Evolutionary conservation across 768 basidiomycete genomes (phyloP).

Genomic region (Dendrothele bispora): DNA sequence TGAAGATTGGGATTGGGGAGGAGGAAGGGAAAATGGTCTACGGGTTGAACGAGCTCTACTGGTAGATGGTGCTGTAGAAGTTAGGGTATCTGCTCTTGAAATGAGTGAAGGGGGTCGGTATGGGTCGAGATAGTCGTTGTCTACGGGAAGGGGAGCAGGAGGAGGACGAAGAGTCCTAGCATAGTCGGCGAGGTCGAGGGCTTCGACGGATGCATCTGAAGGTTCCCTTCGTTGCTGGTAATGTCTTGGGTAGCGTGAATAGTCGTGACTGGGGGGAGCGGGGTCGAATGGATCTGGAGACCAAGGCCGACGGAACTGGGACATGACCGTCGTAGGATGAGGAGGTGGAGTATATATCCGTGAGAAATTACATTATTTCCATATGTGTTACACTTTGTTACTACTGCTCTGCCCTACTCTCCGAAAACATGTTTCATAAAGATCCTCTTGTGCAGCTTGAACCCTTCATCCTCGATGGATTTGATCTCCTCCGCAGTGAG

Average conservation of each 20-base stretch:
- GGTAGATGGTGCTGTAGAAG: conserved; percentile 35
- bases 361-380: too few species aligned
- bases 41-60: conserved; percentile 22
- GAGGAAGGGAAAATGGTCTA: conserved; percentile 51
- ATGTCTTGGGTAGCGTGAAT: conserved; percentile 17
- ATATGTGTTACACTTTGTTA: too few species aligned
- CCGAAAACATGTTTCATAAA: conserved; percentile 41
- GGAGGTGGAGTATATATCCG: conserved; percentile 46
- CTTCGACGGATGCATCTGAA: conserved; percentile 68
- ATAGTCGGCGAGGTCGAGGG: conserved; percentile 74
- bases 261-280: conserved; percentile 27
- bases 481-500: conserved; percentile 57
- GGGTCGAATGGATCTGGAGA: conserved; percentile 59
- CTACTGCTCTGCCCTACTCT: too few species aligned
- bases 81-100: conserved; percentile 42
- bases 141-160: conserved; percentile 16
- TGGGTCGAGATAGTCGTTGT: conserved; percentile 13
- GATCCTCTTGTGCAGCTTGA: conserved; percentile 41
- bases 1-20: conserved; percentile 30
- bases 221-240: conserved; percentile 42
- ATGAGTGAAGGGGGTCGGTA: conserved; percentile 37
- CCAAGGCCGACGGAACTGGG: conserved; percentile 64
- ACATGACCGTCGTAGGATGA: conserved; percentile 49
- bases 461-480: conserved; percentile 60
- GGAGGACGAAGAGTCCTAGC: conserved; percentile 46